Conservation (phyloP, 2,329 filamentous ascomycete species). For the Neoscytalidium dimidiatum region DNA sequence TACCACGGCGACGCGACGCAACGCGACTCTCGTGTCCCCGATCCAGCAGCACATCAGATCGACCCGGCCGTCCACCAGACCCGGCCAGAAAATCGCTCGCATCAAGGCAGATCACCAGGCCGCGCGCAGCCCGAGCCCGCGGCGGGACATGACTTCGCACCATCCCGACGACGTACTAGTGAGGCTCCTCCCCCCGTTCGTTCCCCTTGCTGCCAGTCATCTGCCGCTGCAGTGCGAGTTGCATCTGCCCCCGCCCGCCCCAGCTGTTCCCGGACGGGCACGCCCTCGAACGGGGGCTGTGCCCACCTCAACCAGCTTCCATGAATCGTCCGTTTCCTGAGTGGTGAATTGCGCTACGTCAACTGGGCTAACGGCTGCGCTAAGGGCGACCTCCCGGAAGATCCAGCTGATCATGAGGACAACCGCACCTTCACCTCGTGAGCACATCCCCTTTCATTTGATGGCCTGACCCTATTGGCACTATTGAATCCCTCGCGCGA, state of each 20-base stretch:
- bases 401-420: constrained; percentile 20
- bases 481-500: not conserved
- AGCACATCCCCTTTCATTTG: constrained; percentile 4
- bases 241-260: not conserved
- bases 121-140: not conserved
- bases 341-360: constrained; percentile 1
- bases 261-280: not conserved
- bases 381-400: constrained; percentile 13
- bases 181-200: constrained; percentile 7
- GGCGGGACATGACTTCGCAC: constrained; percentile 12
- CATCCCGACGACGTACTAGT: constrained; percentile 12
- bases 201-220: constrained; percentile 11
- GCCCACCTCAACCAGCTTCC: not conserved
- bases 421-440: constrained; percentile 19
- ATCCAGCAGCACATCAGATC: constrained; percentile 13
- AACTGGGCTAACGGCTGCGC: constrained; percentile 6
- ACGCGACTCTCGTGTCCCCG: not conserved
- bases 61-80: not conserved
- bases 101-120: not conserved
- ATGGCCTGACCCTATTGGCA: not conserved
- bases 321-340: not conserved
- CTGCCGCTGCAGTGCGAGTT: constrained; percentile 6
- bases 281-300: not conserved
- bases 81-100: not conserved
- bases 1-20: constrained; percentile 4